phyloP scores from a whole-genome alignment of 2,329 filamentous ascomycete species.

The Sporothrix variecibatus region DNA sequence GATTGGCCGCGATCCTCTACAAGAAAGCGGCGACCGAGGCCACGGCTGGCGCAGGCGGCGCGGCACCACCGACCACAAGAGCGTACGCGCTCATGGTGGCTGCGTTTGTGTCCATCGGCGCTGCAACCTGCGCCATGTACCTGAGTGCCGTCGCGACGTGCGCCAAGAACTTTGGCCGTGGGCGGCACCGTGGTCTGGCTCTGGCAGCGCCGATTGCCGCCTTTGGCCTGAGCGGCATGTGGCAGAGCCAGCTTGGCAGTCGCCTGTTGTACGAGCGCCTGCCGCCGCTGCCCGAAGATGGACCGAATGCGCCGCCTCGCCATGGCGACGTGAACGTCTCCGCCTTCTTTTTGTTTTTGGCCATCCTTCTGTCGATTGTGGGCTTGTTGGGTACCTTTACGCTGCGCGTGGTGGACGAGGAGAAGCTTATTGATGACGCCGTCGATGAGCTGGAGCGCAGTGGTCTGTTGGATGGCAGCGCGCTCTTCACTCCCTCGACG shows the following conservation, averaged over 20 bases:
- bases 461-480: slow-evolving; percentile 74
- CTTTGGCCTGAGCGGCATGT: slow-evolving; percentile 93
- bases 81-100: slow-evolving; percentile 82
- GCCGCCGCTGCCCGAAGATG: slow-evolving; percentile 60
- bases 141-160: slow-evolving; percentile 88
- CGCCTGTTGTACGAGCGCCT: slow-evolving; percentile 71
- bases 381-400: slow-evolving; percentile 74
- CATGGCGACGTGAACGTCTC: slow-evolving; percentile 72
- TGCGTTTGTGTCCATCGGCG: slow-evolving; percentile 80
- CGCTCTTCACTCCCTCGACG: slow-evolving; percentile 64
- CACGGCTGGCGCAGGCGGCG: slow-evolving; percentile 33
- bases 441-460: slow-evolving; percentile 90
- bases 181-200: slow-evolving; percentile 83
- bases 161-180: slow-evolving; percentile 95
- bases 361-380: slow-evolving; percentile 66
- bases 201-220: slow-evolving; percentile 88
- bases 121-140: slow-evolving; percentile 87
- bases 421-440: slow-evolving; percentile 84
- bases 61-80: slow-evolving; percentile 45
- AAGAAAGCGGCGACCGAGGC: slow-evolving; percentile 46
- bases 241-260: slow-evolving; percentile 86
- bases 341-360: slow-evolving; percentile 84
- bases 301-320: slow-evolving; percentile 33
- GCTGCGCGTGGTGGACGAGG: slow-evolving; percentile 78
- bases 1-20: slow-evolving; percentile 80